Base-by-base conservation (phyloP, 805 yeast genomes). In the Candida oleophila region DNA sequence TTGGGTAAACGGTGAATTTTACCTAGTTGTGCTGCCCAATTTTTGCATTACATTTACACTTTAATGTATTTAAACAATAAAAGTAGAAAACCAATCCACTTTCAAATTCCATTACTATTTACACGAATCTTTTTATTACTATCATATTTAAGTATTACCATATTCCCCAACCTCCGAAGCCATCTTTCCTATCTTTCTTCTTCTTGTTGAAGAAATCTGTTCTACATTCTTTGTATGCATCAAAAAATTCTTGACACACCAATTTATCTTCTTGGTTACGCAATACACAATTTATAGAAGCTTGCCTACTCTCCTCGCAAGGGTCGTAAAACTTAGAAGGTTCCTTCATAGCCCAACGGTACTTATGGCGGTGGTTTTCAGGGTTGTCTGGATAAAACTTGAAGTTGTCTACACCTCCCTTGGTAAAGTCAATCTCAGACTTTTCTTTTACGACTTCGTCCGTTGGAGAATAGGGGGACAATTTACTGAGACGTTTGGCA, bases 201-300 rank as follows among this genome's bases (percentile, higher is more conserved):
- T 59, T 67, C 51, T 71, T 69, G 30, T 57, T 61, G 49, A 71
- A 72, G 48, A 72, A 72, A 49, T 69, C 74, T 58, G 83, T 83
- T 61, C 87, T 86, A 68, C 99, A 92, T 59, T 92, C 99, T 49
- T 92, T 75, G 62, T 92, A 92, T 0, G 97, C 97, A 56, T 85
- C 89, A 63, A 92, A 94, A 60, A 88, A 92, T 49, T 87, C 96
- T 50, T 71, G 63, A 68, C 80, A 71, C 85, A 89, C 67, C 65
- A 76, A 44, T 73, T 82, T 59, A 60, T 82, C 71, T 74, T 80
- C 72, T 80, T 89, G 72, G 60, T 91, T 88, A 42, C 86, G 65
- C 55, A 89, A 92, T 63, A 92, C 71, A 58, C 99, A 92, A 53
- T 79, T 80, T 53, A 90, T 72, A 38, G 96, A 87, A 82, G 96